Evolutionary conservation across 2,329 filamentous ascomycete species (phyloP), one percentile per base, ranked within the genome.

Genomic region (Thielaviopsis punctulata): DNA sequence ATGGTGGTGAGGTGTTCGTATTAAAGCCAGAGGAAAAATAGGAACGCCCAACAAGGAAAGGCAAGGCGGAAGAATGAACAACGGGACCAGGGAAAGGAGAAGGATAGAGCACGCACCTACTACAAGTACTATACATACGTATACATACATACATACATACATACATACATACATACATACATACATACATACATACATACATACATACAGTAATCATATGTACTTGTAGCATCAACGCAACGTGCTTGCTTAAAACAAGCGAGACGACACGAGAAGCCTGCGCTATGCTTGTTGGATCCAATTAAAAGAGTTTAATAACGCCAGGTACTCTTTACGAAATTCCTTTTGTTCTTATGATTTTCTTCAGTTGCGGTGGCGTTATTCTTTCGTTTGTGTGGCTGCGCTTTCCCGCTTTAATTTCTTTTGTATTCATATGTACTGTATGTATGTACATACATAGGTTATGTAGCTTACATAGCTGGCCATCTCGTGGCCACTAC

Each of bases 1-100:
- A 51, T 48, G 45, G 49, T 52, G 50, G 53, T 49, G 50, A 55
- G 49, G 49, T 52, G 53, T 52, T 52, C 49, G 49, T 52, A 55
- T 52, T 52, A 55, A 55, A 53, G 52, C 47, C 49, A 48, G 19
- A 10, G 43, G 18, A 33, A 52, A 49, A 43, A 36, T 18, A 43
- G 30, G 23, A 45, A n/a, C n/a, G 22, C 21, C 43, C 21, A 45
- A 46, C 39, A 21, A 50, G 41, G 43, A 41, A 46, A 53, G 48
- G 47, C 41, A 33, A 46, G 45, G 52, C 30, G 45, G 52, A 47
- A 53, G 41, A 43, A 41, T 3, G 9, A 9, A n/a, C 4, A 36
- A 36, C 13, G 13, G 13, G 13, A 36, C 30, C 30, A 36, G 30
- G 30, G 30, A 36, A 36, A 36, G 30, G 30, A 36, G 30, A 36